Evolutionary conservation across 352 stramenopile genomes (phyloP), one percentile per base, ranked within the genome.

Genomic region (Elongisporangium senticosum): DNA sequence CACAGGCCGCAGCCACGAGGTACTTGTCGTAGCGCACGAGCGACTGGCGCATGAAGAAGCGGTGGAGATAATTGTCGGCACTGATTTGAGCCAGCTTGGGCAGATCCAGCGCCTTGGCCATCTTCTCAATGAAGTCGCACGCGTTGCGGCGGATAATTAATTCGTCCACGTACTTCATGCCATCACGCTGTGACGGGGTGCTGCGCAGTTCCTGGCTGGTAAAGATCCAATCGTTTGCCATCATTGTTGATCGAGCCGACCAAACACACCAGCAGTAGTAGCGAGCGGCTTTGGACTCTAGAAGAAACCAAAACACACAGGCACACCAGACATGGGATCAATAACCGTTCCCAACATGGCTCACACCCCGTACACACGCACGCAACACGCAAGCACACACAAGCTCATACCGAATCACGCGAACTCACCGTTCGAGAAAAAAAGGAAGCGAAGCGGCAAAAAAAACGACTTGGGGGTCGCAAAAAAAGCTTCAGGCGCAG

Each of bases 81-180:
- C 79, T 94, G 61, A 89, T 88, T 55, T 92, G 80, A 51, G 81
- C 82, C 7, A 95, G 74, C 61, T 92, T 93, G 17, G 86, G 81
- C 43, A 96, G 58, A 55, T 93, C 76, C 33, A 96, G 56, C 3
- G 72, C 62, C 50, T 91, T 90, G 21, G 78, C 75, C 64, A 96
- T 84, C 69, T 90, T 90, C 68, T 95, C 87, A 23, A 95, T 89
- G 20, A 93, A 92, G 63, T 90, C 75, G 53, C 86, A 95, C 15
- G 77, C 82, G 55, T 89, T 87, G 49, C 79, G 78, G 37, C 84
- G 84, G 4, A 86, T 64, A 40, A 87, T 62, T 10, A 91, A 73
- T 67, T 92, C 79, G 49, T 93, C 86, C 20, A 73, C 65, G 62
- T 67, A 81, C 69, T 86, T 87, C 72, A 93, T 87, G 56, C 83